These are phyloP conservation scores for Fusarium nisikadoi DNA, from an alignment of 2,329 filamentous ascomycete genomes.

Conservation along the genomic window DNA sequence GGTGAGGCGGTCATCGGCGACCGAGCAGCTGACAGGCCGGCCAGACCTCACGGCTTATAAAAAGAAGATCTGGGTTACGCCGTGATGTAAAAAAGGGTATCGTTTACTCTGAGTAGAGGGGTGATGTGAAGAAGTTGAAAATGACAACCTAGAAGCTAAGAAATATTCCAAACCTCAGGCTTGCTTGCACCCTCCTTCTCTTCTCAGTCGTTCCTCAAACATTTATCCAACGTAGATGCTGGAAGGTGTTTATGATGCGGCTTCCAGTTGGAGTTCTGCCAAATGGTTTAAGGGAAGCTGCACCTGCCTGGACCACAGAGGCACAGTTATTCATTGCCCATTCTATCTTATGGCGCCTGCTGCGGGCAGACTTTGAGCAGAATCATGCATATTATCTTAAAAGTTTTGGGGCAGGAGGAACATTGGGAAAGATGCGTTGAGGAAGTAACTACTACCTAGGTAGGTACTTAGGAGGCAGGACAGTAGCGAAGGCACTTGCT, in stretches of 20 bases:
- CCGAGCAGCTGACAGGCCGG: background rate
- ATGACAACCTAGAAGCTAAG: background rate
- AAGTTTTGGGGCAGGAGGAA: background rate
- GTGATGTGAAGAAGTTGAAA: background rate
- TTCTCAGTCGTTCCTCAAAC: too few relatives aligned
- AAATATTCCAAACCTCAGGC: background rate
- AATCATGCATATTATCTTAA: background rate
- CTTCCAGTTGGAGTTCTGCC: background rate
- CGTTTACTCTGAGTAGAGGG: background rate
- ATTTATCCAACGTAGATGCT: background rate
- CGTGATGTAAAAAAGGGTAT: background rate
- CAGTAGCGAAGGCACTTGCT: background rate
- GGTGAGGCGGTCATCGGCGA: conserved; percentile 13
- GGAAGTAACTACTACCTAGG: background rate
- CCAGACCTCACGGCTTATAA: background rate
- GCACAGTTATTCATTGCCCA: background rate
- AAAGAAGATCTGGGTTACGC: background rate
- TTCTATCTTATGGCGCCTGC: background rate
- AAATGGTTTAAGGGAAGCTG: background rate
- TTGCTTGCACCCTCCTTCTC: background rate
- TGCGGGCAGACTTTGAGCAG: background rate
- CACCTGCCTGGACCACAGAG: background rate
- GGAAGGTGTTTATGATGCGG: background rate
- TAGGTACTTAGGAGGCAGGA: background rate
- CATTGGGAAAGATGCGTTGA: background rate